Base-by-base conservation (phyloP, 129 eudicot genomes). In the Ambrosia trifida region DNA sequence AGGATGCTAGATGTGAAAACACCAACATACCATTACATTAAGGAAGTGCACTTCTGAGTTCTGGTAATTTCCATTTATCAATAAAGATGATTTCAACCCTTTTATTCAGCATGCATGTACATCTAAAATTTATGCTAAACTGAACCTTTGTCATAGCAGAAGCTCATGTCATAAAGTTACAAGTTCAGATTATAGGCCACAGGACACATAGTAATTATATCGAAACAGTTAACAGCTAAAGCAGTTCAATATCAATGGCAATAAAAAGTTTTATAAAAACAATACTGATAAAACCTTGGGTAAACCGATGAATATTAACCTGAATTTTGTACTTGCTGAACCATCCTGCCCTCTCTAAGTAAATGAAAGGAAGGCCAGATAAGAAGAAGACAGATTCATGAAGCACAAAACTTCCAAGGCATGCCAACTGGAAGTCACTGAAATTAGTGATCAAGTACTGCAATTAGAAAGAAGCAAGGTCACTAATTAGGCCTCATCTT, bases 301-400 rank as follows among this genome's bases (percentile, higher is more conserved):
- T 45, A 13, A 45, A 10, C 14, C 11, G 14, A 45, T 45, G 11
- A 45, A 2, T 45, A 13, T 0, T 11, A 28, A 91, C 97, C 97
- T 91, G 97, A 82, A 91, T 91, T 75, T 91, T 91, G 84, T 88
- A 91, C 83, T 91, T 85, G 96, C 81, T 85, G 69, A 91, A 81
- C 88, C 89, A 91, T 80, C 95, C 95, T 63, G 84, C 85, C 78
- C 97, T 91, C 81, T 91, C 97, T 60, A 91, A 64, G 76, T 50
- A 84, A 43, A 91, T 85, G 52, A 88, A 91, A 63, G 97, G 97
- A 75, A 91, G 95, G 30, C 97, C 97, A n/a, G 97, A 84, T 80
- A 91, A 79, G 89, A 91, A 91, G 81, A 91, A 91, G 64, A 88
- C 86, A 54, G 95, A 84, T 78, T 91, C 97, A 80, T 91, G 97